Conservation (phyloP, 2,329 filamentous ascomycete species). For the Xylariales sp. region DNA sequence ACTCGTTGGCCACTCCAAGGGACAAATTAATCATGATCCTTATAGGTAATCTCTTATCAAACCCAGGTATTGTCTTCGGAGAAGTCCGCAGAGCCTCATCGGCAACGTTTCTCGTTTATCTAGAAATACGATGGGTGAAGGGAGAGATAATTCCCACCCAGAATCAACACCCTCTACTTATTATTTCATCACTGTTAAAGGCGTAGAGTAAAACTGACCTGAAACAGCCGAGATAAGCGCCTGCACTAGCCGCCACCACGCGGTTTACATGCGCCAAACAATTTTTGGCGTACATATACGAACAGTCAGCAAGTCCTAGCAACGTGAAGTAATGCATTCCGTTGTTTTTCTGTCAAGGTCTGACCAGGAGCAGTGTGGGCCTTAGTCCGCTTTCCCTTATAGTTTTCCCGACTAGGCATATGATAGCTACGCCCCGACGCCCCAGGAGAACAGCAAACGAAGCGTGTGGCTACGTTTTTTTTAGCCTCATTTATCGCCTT, state of each 20-base stretch:
- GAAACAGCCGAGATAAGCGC: constrained; percentile 11
- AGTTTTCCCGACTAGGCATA: background rate
- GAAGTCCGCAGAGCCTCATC: constrained; percentile 21
- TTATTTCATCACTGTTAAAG: background rate
- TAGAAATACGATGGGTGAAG: background rate
- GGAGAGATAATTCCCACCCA: background rate
- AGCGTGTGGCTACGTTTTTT: background rate
- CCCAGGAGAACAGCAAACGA: background rate
- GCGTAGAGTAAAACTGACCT: background rate
- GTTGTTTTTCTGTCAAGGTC: background rate
- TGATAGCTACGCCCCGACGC: background rate
- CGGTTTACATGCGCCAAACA: background rate
- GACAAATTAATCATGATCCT: too few relatives aligned
- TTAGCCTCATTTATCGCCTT: background rate
- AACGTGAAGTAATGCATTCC: constrained; percentile 4
- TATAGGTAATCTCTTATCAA: constrained; percentile 4
- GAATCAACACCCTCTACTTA: background rate
- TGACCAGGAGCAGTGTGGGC: background rate
- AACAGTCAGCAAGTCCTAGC: background rate
- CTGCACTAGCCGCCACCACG: constrained; percentile 10
- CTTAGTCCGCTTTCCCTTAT: background rate
- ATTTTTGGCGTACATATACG: background rate
- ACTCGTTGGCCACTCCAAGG: background rate
- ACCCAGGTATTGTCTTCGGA: background rate
- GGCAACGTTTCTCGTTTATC: too few relatives aligned